Base-by-base conservation (phyloP, 306 rosid species). In the Urtica urens region DNA sequence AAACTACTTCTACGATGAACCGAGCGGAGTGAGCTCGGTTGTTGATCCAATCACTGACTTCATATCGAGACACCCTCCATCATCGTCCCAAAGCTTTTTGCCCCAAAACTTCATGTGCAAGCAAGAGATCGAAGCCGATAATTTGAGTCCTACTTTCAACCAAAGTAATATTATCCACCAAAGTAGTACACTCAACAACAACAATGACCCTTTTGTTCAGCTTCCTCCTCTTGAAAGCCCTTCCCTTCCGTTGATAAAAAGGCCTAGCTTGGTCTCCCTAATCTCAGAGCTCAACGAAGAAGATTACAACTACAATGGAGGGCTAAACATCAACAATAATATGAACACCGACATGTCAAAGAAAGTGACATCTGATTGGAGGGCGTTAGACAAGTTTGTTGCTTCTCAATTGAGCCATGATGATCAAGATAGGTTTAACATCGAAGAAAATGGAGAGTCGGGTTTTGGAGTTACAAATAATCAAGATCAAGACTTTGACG, bases 351-450 rank as follows among this genome's bases (percentile, higher is more conserved):
- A 17, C 54, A 73, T 14, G 38, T 35, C 40, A 10, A 42, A 78
- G 51, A 79, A 60, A 53, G 86, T 79, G 44, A 17, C n/a, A 43
- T 81, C 87, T 43, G 97, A 90, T 42, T 90, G 97, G 97, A 84
- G 95, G 59, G 92, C 66, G 17, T 69, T 90, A 57, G 97, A 90
- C 69, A 90, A 84, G 79, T 90, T 90, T 60, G 97, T 90, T 29
- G 97, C 97, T 45, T 90, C 97, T 14, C 95, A 90, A 18, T 47
- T 86, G 74, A 85, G 95, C 61, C 87, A 75, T 23, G 95, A 70
- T 38, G 92, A 70, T 54, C 59, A 54, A 38, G 77, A 72, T n/a
- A 60, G 71, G 53, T 62, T 53, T 53, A 9, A 35, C 40, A 76
- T 41, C 66, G 11, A 68, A 51, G 78, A 59, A 7, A 52, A 55